phyloP scores from a whole-genome alignment of 2,329 filamentous ascomycete species.

The Penicillium sp. region DNA sequence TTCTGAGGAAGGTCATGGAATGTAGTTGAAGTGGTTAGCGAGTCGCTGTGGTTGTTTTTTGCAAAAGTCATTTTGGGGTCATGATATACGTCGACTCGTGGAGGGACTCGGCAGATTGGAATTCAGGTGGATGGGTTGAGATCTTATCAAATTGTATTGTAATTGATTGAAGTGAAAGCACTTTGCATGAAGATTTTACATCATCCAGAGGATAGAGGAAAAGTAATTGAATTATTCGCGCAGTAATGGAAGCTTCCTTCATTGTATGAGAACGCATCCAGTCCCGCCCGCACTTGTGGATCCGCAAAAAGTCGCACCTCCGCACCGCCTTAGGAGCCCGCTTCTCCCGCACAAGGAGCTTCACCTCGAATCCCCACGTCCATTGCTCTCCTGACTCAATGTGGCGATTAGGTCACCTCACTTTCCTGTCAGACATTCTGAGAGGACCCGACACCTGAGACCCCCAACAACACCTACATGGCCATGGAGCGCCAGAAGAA shows the following conservation, averaged over 20 bases:
- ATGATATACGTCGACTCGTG: too few relatives aligned
- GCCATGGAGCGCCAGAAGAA: slow-evolving; percentile 53
- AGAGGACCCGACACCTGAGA: slow-evolving; percentile 37
- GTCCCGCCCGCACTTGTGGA: background rate
- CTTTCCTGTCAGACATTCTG: slow-evolving; percentile 37
- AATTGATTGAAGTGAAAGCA: background rate
- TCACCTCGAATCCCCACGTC: slow-evolving; percentile 1
- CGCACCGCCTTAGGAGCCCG: slow-evolving; percentile 26
- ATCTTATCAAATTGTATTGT: background rate
- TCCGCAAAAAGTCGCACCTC: slow-evolving; percentile 10
- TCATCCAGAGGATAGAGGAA: too few relatives aligned
- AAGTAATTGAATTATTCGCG: too few relatives aligned
- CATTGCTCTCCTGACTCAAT: slow-evolving; percentile 23
- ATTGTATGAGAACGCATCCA: too few relatives aligned
- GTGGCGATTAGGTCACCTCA: slow-evolving; percentile 39
- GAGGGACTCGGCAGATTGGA: too few relatives aligned
- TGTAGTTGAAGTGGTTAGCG: background rate
- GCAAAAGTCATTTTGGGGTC: too few relatives aligned
- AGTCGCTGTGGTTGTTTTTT: too few relatives aligned
- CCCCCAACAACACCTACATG: slow-evolving; percentile 18
- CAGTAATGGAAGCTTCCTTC: background rate
- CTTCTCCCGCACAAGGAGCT: slow-evolving; percentile 6
- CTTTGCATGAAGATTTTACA: too few relatives aligned
- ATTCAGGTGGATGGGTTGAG: background rate
- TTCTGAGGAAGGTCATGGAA: slow-evolving; percentile 50